Percentiles rank a stretch among this genome's conserved stretches.
Conservation (phyloP, 2,329 filamentous ascomycete species). For the Sclerotinia borealis region DNA sequence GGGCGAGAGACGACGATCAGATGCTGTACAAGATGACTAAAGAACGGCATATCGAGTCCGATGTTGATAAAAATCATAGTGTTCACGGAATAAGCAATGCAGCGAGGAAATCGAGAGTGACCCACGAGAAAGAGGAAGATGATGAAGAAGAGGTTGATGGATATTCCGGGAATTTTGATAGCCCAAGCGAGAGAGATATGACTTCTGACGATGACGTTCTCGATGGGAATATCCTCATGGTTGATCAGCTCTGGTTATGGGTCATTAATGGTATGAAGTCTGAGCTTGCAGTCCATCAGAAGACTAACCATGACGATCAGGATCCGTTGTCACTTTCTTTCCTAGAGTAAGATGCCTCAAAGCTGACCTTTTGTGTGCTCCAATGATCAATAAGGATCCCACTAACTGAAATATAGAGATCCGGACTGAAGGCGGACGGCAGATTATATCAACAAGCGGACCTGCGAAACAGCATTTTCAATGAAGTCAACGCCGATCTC, state of each 20-base stretch:
- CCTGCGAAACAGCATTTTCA: slow-evolving; percentile 16
- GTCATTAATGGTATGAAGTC: slow-evolving; percentile 10
- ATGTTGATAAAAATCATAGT: not conserved
- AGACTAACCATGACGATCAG: not conserved
- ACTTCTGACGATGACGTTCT: slow-evolving; percentile 9
- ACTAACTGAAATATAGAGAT: not conserved
- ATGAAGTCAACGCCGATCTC: slow-evolving; percentile 18
- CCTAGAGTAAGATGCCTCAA: not conserved
- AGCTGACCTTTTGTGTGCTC: not conserved
- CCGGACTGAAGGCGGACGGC: slow-evolving; percentile 4
- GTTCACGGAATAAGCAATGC: not conserved
- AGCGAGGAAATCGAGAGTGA: not conserved
- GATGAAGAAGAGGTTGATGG: not conserved
- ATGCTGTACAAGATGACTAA: not conserved
- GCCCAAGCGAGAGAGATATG: not conserved
- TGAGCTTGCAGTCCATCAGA: not conserved
- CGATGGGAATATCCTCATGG: slow-evolving; percentile 15
- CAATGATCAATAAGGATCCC: not conserved
- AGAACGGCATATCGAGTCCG: not conserved
- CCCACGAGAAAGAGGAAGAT: not conserved
- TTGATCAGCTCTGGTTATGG: slow-evolving; percentile 16
- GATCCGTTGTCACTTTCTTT: not conserved
- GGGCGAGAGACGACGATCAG: slow-evolving; percentile 11
- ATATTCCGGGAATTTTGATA: not conserved
- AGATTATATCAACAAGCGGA: slow-evolving; percentile 15